Base-by-base conservation (phyloP, 208 protist genomes). In the Crithidia bombi region DNA sequence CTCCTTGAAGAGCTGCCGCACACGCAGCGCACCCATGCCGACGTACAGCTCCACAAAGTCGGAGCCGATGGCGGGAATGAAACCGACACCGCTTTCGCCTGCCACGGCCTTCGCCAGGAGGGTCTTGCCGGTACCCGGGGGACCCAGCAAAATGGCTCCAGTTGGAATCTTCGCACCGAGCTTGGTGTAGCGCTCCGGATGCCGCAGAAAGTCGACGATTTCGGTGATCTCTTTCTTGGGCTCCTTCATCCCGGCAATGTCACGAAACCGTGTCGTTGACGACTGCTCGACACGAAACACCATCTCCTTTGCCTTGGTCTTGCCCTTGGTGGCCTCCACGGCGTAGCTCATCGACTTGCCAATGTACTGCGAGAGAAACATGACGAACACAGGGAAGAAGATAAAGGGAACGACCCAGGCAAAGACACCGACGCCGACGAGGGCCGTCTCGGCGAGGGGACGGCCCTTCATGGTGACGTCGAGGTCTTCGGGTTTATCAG, bases 21-120 rank as follows among this genome's bases (percentile, higher is more conserved):
- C 94, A 39, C 97, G 86, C 57, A 91, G 39, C 11, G 96, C 94
- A 65, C 95, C 95, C 79, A 98, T 93, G 46, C 98, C 98, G 7
- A 98, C 96, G 80, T 98, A 99, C 71, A 98, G 96, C 83, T 99
- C 97, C 11, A 98, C 84, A 79, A 99, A 99, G 66, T 99, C 97
- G 15, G 92, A 97, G 15, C 96, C 97, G 41, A 88, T 94, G 28
- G 97, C 86, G 33, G 85, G 77, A 57, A 98, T 93, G 73, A 99
- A 99, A 23, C 82, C 85, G 17, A 98, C 94, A 3, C 77, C 84
- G 59, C 91, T 86, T 79, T 98, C 94, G 17, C 89, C 93, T 1
- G 97, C 94, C 14, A 97, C 91, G 32, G 97, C 96, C 69, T 95
- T 97, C 7, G 96, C 97, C 5, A 98, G 86, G 38, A 98, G 78